Base-by-base conservation (phyloP, 2,329 filamentous ascomycete species). In the Fusarium virguliforme region DNA sequence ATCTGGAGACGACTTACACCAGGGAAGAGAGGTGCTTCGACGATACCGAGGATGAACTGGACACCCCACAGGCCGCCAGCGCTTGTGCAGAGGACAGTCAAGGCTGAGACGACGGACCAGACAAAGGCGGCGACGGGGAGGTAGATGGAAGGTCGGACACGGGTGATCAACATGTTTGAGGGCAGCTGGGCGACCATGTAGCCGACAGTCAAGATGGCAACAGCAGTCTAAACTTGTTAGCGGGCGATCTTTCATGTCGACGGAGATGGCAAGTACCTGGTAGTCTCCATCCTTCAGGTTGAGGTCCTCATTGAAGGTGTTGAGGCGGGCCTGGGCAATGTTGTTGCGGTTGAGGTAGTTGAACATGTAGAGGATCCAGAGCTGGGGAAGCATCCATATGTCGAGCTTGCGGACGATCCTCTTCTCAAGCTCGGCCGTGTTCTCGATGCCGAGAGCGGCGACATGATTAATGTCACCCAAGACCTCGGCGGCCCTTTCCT, bases 301-400 rank as follows among this genome's bases (percentile, higher is more conserved):
- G 1, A 71, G 68, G 26, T 71, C 69, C 54, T 72, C 13, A 18
- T 71, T 69, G 2, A 71, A 70, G 1, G 61, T 60, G 57, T 71
- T 71, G 12, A 71, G 50, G 40, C 68, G 61, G 6, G 68, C 70
- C 38, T 71, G 67, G 0, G 71, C 71, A 12, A 73, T 73, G 28
- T 73, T 73, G 1, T 66, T 73, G 0, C 71, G 53, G 60, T 73
- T 71, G 7, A 73, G 41, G 0, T 73, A 73, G 30, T 73, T 73
- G 62, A 73, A 73, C 68, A 73, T 71, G 58, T 73, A 73, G 4
- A 73, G 41, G 3, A 73, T 64, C 71, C 71, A 73, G 4, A 73
- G 65, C 56, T 72, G 68, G 2, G 71, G 71, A 18, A 73, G n/a
- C 71, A 73, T 69, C 24, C 41, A 69, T 3, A 53, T 41, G 28